phyloP scores from a whole-genome alignment of 169 alveolate species.

The Perkinsus chesapeaki region DNA sequence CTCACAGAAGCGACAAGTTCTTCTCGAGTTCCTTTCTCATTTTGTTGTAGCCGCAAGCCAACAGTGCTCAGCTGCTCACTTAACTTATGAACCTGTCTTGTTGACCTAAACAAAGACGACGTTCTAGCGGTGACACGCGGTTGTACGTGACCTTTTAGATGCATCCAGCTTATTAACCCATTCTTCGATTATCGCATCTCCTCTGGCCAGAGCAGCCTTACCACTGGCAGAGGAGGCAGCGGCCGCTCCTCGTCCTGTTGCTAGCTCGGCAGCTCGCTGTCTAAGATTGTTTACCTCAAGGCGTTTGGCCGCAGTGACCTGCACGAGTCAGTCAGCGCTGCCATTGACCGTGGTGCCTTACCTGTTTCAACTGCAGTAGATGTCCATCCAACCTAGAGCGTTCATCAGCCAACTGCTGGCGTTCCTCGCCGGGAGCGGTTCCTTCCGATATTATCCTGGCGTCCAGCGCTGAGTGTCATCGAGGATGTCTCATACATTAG shows the following conservation, averaged over 20 bases:
- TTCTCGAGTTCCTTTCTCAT: background rate
- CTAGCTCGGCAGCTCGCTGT: background rate
- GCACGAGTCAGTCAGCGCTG: background rate
- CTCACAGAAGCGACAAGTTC: background rate
- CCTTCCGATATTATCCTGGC: background rate
- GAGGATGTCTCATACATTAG: background rate
- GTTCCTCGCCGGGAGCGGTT: background rate
- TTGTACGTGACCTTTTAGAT: background rate
- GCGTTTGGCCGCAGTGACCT: background rate
- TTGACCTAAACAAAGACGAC: background rate
- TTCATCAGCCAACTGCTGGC: background rate
- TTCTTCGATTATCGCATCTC: background rate
- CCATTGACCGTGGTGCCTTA: background rate
- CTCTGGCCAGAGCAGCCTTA: background rate
- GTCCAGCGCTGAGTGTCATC: background rate
- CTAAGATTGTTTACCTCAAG: background rate
- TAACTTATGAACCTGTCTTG: background rate
- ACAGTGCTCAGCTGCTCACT: background rate
- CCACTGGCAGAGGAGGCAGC: background rate
- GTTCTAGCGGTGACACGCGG: background rate
- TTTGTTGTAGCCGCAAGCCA: background rate
- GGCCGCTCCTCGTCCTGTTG: background rate
- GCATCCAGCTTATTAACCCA: background rate
- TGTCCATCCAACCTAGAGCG: background rate
- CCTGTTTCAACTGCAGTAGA: background rate